Conservation (phyloP, 2,329 filamentous ascomycete genomes). For the Pseudogymnoascus sp. region DNA sequence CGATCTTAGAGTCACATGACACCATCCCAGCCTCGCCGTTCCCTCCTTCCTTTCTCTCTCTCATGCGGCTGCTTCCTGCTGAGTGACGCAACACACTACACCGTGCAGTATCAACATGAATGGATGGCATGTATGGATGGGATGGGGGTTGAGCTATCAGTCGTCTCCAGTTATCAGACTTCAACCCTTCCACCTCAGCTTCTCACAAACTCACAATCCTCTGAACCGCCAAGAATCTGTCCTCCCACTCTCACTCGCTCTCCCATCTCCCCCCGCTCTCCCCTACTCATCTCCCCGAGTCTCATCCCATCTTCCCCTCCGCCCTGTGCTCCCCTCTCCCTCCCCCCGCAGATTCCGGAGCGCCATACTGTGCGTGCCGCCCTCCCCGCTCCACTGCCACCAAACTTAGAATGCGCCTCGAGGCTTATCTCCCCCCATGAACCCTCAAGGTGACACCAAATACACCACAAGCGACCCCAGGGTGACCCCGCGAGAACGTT, state of each 20-base stretch:
- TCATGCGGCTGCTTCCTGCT: neutral
- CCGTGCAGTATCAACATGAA: neutral
- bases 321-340: neutral
- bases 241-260: neutral
- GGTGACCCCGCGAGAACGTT: neutral
- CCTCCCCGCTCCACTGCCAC: neutral
- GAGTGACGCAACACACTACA: neutral
- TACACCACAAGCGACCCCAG: neutral
- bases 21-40: neutral
- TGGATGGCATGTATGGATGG: neutral
- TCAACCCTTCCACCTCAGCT: neutral
- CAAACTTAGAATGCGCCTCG: neutral
- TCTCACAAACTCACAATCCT: neutral
- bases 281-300: neutral
- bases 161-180: neutral
- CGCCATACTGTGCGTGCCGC: neutral
- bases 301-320: neutral
- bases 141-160: no score
- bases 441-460: neutral
- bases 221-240: neutral
- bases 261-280: neutral
- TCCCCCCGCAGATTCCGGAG: neutral
- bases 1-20: neutral
- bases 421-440: neutral
- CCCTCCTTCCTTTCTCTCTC: neutral